Percentiles rank a stretch among this genome's conserved stretches.
Evolutionary conservation across 2,329 filamentous ascomycete genomes (phyloP).

Genomic region (Escovopsis weberi): DNA sequence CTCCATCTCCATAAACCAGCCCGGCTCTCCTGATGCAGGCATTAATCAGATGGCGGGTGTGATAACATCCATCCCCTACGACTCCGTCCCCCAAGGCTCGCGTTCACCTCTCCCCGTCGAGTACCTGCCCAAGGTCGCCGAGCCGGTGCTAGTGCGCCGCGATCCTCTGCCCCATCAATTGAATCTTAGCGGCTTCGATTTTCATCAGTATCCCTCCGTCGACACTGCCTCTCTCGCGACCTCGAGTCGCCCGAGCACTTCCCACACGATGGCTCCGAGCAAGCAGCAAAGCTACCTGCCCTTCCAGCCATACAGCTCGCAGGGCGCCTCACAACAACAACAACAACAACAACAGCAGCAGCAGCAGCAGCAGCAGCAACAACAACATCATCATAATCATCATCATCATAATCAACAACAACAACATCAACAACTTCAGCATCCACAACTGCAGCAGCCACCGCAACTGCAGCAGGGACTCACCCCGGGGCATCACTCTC

Average conservation of each 20-base stretch:
- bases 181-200: slow-evolving; percentile 64
- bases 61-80: slow-evolving; percentile 80
- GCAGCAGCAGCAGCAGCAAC: slow-evolving; percentile 58
- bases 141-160: slow-evolving; percentile 47
- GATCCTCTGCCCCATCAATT: slow-evolving; percentile 73
- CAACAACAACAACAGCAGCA: slow-evolving; percentile 42
- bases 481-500: slow-evolving; percentile 11
- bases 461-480: slow-evolving; percentile 47
- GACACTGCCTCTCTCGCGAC: slow-evolving; percentile 35
- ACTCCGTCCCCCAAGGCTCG: slow-evolving; percentile 49
- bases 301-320: too few species aligned
- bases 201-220: slow-evolving; percentile 75
- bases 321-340: slow-evolving; percentile 50
- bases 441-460: slow-evolving; percentile 36
- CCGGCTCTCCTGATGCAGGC: slow-evolving; percentile 47
- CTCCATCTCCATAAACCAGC: slow-evolving; percentile 54
- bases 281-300: slow-evolving; percentile 33
- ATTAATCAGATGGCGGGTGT: slow-evolving; percentile 66
- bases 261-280: slow-evolving; percentile 57
- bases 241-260: slow-evolving; percentile 37
- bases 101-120: slow-evolving; percentile 60
- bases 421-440: slow-evolving; percentile 58
- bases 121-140: slow-evolving; percentile 52
- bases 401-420: slow-evolving; percentile 25
- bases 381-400: neutral